Evolutionary conservation across 352 stramenopile genomes (phyloP).

Genomic region (Phytophthora macrochlamydospora): DNA sequence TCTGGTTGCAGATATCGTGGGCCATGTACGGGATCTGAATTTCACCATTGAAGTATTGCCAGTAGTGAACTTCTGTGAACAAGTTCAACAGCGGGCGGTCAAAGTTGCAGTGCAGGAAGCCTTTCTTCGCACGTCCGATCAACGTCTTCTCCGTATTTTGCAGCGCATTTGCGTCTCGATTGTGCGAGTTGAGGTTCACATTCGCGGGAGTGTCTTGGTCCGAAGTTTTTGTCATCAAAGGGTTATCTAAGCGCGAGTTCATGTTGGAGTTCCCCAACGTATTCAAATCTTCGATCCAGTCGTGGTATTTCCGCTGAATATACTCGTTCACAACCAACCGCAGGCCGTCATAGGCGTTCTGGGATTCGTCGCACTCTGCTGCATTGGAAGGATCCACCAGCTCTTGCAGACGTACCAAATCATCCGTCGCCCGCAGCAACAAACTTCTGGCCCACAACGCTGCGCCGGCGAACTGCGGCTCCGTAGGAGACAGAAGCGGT

Average conservation of each 20-base stretch:
- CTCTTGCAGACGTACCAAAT: conserved; percentile 75
- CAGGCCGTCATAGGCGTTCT: conserved; percentile 75
- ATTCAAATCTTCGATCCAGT: conserved; percentile 91
- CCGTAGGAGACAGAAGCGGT: conserved; percentile 85
- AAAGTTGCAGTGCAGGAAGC: conserved; percentile 95
- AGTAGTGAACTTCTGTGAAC: conserved; percentile 93
- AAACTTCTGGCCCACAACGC: conserved; percentile 93
- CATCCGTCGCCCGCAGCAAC: conserved; percentile 75
- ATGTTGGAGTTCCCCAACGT: conserved; percentile 75
- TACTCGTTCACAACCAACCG: conserved; percentile 89
- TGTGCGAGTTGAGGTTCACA: conserved; percentile 39
- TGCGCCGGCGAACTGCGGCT: conserved; percentile 93
- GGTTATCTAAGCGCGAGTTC: conserved; percentile 82
- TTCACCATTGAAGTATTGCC: conserved; percentile 92
- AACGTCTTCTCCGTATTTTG: conserved; percentile 85
- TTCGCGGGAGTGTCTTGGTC: conserved; percentile 22
- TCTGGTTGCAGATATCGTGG: conserved; percentile 95
- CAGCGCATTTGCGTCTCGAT: conserved; percentile 63
- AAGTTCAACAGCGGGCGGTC: conserved; percentile 92
- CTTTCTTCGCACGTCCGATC: conserved; percentile 79
- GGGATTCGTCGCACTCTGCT: conserved; percentile 82
- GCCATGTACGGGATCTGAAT: conserved; percentile 95
- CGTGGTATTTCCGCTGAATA: conserved; percentile 90
- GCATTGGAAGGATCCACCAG: conserved; percentile 69
- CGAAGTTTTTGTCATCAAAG: conserved; percentile 83